Evolutionary conservation across 106 monocot species (phyloP), one percentile per base, ranked within the genome.

Genomic region (Dendrobium officinale): DNA sequence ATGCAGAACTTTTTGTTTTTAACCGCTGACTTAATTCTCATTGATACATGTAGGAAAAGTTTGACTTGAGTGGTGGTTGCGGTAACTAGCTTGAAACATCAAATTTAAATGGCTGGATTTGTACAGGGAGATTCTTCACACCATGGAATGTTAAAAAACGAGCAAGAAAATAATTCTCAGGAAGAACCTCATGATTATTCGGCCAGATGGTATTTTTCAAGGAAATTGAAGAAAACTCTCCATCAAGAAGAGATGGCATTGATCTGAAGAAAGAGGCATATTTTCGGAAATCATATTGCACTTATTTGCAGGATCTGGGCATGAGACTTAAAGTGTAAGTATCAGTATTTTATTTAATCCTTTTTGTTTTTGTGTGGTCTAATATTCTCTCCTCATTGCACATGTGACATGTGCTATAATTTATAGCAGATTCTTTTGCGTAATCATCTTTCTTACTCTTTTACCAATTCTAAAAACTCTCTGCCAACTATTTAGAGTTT

Each of bases 291-390:
- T 80, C 86, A 73, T 86, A 86, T 78, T 86, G 86, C 78, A 83
- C 80, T 33, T 86, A 80, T 83, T 67, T 87, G 73, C 86, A 87
- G 56, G 86, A 87, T 74, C 73, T 87, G 26, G 86, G 86, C 72
- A 87, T 87, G 77, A 68, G 80, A 42, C 77, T 87, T n/a, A 87
- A 87, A 87, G 86, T 87, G 86, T 87, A 83, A 87, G 80, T 33
- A 19, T 87, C 78, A 87, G 73, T 33, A 19, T 43, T 42, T 74
- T 43, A 13, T 73, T 78, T 6, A 61, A 61, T 61, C n/a, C 61
- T 22, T 58, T 58, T 61, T 61, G 5, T 20, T 61, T 61, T 61
- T 61, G 61, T 61, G n/a, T 61, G 19, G n/a, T 4, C 61, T 61
- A 22, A 22, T 61, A 6, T 22, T 61, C 22, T 61, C 6, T 61